These are phyloP conservation scores for Phaffomyces antillensis DNA, from an alignment of 805 yeast genomes.

Conservation along the genomic window DNA sequence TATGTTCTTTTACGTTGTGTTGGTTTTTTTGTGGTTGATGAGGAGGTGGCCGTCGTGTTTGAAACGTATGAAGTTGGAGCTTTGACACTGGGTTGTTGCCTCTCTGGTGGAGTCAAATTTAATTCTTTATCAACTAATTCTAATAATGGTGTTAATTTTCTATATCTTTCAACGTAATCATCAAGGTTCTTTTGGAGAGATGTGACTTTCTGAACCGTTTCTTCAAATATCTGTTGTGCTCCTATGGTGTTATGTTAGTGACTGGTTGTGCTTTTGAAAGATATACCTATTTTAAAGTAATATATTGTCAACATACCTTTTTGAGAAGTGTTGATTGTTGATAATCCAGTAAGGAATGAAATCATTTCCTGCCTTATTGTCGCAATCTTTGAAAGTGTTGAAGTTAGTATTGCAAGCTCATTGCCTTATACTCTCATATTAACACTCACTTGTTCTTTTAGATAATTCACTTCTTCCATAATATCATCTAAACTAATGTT, in stretches of 20 bases:
- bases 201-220: conserved; percentile 28
- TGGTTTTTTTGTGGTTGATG: conserved; percentile 9
- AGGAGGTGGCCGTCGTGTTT: background rate
- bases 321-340: conserved; percentile 31
- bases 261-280: too few species aligned
- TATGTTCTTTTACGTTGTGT: conserved; percentile 13
- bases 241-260: conserved; percentile 5
- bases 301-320: conserved; percentile 13
- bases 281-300: background rate
- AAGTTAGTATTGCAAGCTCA: background rate
- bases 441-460: conserved; percentile 23
- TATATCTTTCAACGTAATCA: conserved; percentile 40
- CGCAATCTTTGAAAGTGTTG: conserved; percentile 14
- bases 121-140: conserved; percentile 39
- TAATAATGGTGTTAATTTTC: conserved; percentile 38
- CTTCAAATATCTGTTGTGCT: conserved; percentile 22
- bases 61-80: conserved; percentile 19
- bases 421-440: background rate
- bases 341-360: conserved; percentile 27
- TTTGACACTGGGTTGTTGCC: conserved; percentile 70
- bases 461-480: conserved; percentile 29
- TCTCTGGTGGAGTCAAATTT: conserved; percentile 47
- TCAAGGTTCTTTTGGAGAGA: conserved; percentile 31
- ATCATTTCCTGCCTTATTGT: conserved; percentile 35
- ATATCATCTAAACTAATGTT: conserved; percentile 28